These are phyloP conservation scores for Hygrophorus russula DNA, from an alignment of 768 basidiomycete species.

Conservation along the genomic window DNA sequence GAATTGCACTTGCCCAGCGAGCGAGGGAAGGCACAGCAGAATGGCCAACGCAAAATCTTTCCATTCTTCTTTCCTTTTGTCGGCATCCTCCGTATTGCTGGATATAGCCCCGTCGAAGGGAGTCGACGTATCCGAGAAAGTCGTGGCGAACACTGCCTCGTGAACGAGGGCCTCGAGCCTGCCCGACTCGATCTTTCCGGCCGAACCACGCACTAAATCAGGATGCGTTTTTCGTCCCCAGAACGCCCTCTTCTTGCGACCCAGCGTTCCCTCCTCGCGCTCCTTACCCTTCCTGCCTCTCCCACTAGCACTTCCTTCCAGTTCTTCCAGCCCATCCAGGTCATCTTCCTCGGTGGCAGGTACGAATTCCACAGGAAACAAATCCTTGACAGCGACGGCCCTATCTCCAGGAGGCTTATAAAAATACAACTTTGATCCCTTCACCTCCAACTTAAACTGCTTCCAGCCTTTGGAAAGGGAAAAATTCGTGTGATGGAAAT, in stretches of 20 bases:
- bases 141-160: constrained; percentile 72
- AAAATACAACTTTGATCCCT: constrained; percentile 78
- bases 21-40: constrained; percentile 46
- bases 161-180: constrained; percentile 73
- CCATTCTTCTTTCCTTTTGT: constrained; percentile 31
- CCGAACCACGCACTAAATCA: constrained; percentile 37
- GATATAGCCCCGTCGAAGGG: constrained; percentile 10
- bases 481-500: constrained; percentile 20
- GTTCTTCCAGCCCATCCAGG: constrained; percentile 9
- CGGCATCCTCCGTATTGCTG: constrained; percentile 5
- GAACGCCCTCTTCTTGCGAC: constrained; percentile 55
- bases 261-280: constrained; percentile 19
- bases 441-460: constrained; percentile 72
- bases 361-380: constrained; percentile 62
- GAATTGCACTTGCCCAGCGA: constrained; percentile 44
- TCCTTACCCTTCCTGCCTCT: constrained; percentile 12
- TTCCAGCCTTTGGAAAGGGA: constrained; percentile 70
- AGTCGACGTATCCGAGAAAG: constrained; percentile 27
- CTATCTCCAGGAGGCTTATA: constrained; percentile 76
- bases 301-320: constrained; percentile 13
- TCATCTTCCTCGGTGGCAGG: constrained; percentile 39
- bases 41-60: constrained; percentile 52
- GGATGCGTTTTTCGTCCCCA: constrained; percentile 75
- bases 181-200: constrained; percentile 44
- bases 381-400: constrained; percentile 48